A percentile compares a stretch with the other conserved stretches of the same genome.
Conservation (phyloP, 371 early-diverging fungal genomes). For the Zychaea mexicana region DNA sequence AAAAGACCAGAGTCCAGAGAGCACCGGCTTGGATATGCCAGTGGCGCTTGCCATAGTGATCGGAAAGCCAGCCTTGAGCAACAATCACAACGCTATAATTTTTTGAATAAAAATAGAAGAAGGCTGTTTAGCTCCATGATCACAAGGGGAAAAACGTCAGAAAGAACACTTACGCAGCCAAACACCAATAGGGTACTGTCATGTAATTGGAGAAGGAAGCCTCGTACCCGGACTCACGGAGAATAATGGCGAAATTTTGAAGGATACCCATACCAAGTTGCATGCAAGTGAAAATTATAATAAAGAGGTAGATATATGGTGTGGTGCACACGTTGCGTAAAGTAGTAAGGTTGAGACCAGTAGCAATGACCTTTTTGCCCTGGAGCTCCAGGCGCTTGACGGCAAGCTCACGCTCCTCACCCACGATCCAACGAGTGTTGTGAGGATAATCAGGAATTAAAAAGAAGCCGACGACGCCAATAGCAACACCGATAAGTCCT, state of each 20-base stretch:
- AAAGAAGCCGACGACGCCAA: slow-evolving; percentile 41
- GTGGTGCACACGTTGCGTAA: slow-evolving; percentile 40
- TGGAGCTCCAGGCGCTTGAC: slow-evolving; percentile 45
- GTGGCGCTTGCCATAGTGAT: slow-evolving; percentile 8
- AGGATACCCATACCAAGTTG: slow-evolving; percentile 44
- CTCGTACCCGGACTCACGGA: slow-evolving; percentile 32
- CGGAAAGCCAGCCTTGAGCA: slow-evolving; percentile 21
- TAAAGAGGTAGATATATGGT: slow-evolving; percentile 37
- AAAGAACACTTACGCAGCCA: too few species aligned
- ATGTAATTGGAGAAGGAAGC: slow-evolving; percentile 44
- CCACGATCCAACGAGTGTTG: slow-evolving; percentile 49
- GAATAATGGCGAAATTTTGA: slow-evolving; percentile 40
- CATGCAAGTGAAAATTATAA: slow-evolving; percentile 38
- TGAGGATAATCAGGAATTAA: slow-evolving; percentile 66
- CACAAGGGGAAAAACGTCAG: too few species aligned
- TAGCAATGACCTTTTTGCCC: slow-evolving; percentile 21
- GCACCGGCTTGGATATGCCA: slow-evolving; percentile 12
- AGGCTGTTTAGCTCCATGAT: too few species aligned
- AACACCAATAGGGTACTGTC: too few species aligned
- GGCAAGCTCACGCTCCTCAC: slow-evolving; percentile 54
- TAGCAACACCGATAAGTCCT: slow-evolving; percentile 49
- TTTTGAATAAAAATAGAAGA: slow-evolving; percentile 23
- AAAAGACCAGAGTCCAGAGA: slow-evolving; percentile 21
- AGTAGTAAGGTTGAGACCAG: slow-evolving; percentile 21
- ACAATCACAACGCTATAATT: too few species aligned